Base-by-base conservation (phyloP, 2,329 filamentous ascomycete species). In the Fusarium sp. region DNA sequence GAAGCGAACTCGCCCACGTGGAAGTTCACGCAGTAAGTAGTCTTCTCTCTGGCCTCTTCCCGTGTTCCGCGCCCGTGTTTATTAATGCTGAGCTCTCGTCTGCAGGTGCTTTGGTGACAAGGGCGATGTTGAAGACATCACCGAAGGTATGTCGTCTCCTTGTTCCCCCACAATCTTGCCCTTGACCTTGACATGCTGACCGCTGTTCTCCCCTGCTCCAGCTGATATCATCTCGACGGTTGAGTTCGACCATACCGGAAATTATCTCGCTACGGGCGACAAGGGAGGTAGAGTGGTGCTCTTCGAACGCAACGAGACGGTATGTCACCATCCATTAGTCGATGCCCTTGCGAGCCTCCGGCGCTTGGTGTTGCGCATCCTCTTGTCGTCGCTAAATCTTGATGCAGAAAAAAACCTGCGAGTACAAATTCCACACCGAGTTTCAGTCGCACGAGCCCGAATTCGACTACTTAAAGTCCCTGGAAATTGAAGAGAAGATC, bases 401-500 rank as follows among this genome's bases (percentile, higher is more conserved):
- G 47, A 71, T 34, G 60, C 81, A 98, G 95, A 98, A 99, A 92
- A 99, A 98, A 91, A 98, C 96, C 60, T 99, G 96, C 90, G 96
- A 99, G 85, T 99, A 99, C 89, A 99, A 98, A 85, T 99, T 99
- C 84, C 96, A 99, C 85, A 99, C 96, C 83, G 96, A 99, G 83
- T 99, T 99, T 80, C 96, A 99, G 87, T 99, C 96, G 79, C 96
- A 99, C 87, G 96, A 99, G 83, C 96, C 96, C 73, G 96, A 99
- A 85, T 99, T 99, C 84, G 96, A 99, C 85, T 99, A 99, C 84
- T 91, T 99, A 76, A 99, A 99, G 86, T 99, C 96, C 37, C 90
- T 99, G 78, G 96, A 99, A 85, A 99, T 99, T 81, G 96, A 99
- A 89, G 96, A 99, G 86, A 99, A 99, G 88, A 99, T 99, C 89